phyloP scores from a whole-genome alignment of 2,329 filamentous ascomycete species.

The Aspergillus jensenii region DNA sequence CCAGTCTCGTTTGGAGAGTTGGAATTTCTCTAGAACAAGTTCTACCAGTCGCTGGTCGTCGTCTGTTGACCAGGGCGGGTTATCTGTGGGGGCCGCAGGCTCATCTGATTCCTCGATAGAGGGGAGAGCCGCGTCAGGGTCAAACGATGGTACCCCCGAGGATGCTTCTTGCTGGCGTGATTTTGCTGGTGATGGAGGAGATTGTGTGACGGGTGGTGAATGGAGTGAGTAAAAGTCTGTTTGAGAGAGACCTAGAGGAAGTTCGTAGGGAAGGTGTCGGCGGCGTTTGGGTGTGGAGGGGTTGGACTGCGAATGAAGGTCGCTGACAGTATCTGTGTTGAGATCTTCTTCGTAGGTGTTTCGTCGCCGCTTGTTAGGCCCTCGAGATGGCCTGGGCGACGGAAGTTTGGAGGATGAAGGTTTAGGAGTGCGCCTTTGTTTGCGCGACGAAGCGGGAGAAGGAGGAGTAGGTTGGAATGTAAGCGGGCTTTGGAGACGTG shows the following conservation, averaged over 20 bases:
- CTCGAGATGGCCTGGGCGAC: constrained; percentile 30
- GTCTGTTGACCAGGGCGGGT: constrained; percentile 36
- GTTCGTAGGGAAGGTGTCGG: constrained; percentile 41
- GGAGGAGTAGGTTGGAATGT: constrained; percentile 28
- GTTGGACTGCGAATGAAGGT: constrained; percentile 21
- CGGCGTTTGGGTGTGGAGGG: constrained; percentile 48
- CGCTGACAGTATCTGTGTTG: constrained; percentile 11
- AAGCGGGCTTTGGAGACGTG: constrained; percentile 43
- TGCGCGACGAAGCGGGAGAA: constrained; percentile 25
- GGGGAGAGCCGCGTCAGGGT: constrained; percentile 36
- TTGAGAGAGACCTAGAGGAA: constrained; percentile 45
- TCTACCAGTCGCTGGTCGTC: constrained; percentile 46
- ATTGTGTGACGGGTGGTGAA: constrained; percentile 34
- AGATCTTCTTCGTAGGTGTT: constrained; percentile 28
- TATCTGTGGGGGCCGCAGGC: constrained; percentile 6
- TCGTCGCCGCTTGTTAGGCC: constrained; percentile 42
- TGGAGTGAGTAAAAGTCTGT: constrained; percentile 46
- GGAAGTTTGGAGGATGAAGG: constrained; percentile 17
- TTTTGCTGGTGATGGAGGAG: constrained; percentile 28
- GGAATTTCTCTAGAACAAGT: constrained; percentile 45
- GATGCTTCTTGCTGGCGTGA: constrained; percentile 11
- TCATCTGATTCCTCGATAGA: constrained; percentile 35
- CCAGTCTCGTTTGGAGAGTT: constrained; percentile 45
- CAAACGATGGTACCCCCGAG: constrained; percentile 16
- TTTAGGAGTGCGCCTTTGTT: constrained; percentile 22